Evolutionary conservation across 1,284 basidiomycete species (phyloP), one percentile per base, ranked within the genome.

Genomic region (Trichosporon faecale): DNA sequence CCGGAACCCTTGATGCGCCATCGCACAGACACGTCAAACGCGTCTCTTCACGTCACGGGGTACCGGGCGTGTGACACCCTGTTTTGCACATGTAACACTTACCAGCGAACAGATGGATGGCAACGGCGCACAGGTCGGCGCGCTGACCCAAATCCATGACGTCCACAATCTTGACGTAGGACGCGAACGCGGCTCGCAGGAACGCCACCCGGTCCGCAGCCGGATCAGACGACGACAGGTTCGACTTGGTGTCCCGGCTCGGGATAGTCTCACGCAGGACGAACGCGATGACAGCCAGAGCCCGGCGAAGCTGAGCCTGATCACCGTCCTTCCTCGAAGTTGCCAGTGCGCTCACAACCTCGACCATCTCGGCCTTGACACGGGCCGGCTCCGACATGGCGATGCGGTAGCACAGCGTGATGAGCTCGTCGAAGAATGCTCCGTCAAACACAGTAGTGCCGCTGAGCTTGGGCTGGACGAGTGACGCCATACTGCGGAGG

Each of bases 391-490:
- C 95, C 2, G 91, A 92, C 87, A 98, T 90, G 0, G 91, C 91
- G 81, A 98, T 89, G 1, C 96, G 89, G 80, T 96, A 94, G 80
- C 90, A 93, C 9, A 98, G 84, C 64, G 91, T 91, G 77, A 91
- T 89, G 67, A 99, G 89, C 83, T 99, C 96, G 64, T 94, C 92
- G 77, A 97, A 96, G 40, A 94, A 88, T 0, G 89, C 87, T 1
- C 89, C 88, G 46, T 95, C 92, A 72, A 91, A 85, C 57, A 98
- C 86, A 0, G 90, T 91, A 33, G 88, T 88, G 2, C 95, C 96
- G 4, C 91, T 88, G 75, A 94, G 93, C 74, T 91, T 88, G 0
- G 91, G 90, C 35, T 88, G 85, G 14, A 96, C 89, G 14, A 98
- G 86, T 68, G 87, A 90, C 72, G 91, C 90, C 66, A 98, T 86